A percentile compares a stretch with the other conserved stretches of the same genome.
Conservation (phyloP, 441 rosid species). For the Croton setiger region DNA sequence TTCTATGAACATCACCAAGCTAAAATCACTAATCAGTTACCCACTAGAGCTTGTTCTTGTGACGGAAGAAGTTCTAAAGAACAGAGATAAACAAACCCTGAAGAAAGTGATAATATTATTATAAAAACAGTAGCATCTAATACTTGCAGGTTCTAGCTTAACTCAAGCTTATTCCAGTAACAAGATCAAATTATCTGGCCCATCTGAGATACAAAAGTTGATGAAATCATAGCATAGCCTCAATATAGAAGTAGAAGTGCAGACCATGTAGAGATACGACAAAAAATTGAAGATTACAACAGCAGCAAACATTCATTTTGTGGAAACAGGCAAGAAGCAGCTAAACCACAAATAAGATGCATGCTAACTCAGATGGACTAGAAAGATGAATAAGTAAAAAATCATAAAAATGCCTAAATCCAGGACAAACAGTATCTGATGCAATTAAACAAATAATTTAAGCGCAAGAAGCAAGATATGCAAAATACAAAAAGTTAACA, state of each 20-base stretch:
- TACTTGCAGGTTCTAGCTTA: background rate
- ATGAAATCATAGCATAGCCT: background rate
- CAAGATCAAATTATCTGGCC: background rate
- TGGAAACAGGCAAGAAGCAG: background rate
- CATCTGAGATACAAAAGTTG: background rate
- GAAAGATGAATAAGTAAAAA: constrained; percentile 1
- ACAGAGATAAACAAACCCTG: background rate
- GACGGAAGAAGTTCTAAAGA: background rate
- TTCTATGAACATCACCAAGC: background rate
- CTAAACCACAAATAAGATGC: background rate
- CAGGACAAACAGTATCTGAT: background rate
- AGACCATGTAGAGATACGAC: background rate
- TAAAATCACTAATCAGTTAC: background rate
- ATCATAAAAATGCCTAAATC: constrained; percentile 6
- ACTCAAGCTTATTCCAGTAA: background rate
- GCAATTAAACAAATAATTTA: background rate
- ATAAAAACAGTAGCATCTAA: background rate
- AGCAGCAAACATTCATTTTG: background rate
- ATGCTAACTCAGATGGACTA: background rate
- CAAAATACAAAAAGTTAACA: background rate
- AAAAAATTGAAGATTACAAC: background rate
- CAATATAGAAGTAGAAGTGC: background rate
- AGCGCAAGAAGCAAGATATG: background rate
- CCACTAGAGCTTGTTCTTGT: background rate
- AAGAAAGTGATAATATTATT: background rate